A percentile compares a stretch with the other conserved stretches of the same genome.
phyloP scores from a whole-genome alignment of 2,329 filamentous ascomycete genomes.

The Rhinocladiella similis region DNA sequence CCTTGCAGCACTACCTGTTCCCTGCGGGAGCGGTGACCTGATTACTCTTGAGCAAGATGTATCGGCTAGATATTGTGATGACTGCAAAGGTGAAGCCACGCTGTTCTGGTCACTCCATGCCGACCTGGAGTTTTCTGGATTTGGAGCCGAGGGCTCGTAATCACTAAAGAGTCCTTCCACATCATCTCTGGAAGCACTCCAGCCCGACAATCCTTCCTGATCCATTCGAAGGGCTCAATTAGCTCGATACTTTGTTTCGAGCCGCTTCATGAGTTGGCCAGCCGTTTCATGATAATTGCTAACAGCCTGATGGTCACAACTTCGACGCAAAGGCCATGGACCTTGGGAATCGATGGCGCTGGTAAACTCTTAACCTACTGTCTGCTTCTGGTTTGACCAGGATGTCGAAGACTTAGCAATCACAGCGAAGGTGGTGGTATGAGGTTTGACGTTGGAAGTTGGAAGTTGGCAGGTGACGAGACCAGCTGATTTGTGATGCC shows the following conservation, averaged over 20 bases:
- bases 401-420: no score
- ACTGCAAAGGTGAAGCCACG: slow-evolving; percentile 3
- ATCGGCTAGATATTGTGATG: slow-evolving; percentile 15
- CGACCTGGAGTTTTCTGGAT: slow-evolving; percentile 1
- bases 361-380: no score
- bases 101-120: slow-evolving; percentile 15
- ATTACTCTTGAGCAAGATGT: slow-evolving; percentile 11
- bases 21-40: slow-evolving; percentile 20
- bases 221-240: slow-evolving; percentile 12
- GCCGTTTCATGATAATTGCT: not conserved
- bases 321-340: no score
- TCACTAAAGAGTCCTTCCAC: slow-evolving; percentile 14
- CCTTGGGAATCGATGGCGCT: no score
- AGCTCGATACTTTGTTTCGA: not conserved
- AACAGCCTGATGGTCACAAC: no score
- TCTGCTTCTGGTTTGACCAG: no score
- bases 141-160: slow-evolving; percentile 6
- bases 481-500: no score
- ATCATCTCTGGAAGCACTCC: slow-evolving; percentile 18
- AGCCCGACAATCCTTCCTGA: slow-evolving; percentile 17
- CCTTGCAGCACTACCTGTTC: slow-evolving; percentile 11
- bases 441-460: not conserved
- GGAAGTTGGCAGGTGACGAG: not conserved
- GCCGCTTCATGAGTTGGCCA: not conserved
- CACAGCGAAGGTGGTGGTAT: not conserved